Percentiles rank a stretch among this genome's conserved stretches.
phyloP scores from a whole-genome alignment of 495 filamentous ascomycete species.

The Xylaria venustula region DNA sequence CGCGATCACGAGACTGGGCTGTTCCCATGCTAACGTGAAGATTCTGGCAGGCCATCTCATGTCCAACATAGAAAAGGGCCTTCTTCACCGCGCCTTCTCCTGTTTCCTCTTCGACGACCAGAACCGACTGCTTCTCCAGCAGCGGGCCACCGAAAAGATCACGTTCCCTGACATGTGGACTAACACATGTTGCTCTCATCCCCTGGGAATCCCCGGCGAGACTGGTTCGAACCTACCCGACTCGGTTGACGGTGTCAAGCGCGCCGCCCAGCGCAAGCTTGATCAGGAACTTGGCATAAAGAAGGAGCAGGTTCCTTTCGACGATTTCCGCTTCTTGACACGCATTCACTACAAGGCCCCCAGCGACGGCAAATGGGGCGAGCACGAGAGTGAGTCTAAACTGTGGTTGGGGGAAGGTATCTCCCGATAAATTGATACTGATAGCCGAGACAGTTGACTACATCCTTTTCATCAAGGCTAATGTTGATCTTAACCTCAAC shows the following conservation, averaged over 20 bases:
- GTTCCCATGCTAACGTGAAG: constrained; percentile 6
- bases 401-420: not conserved
- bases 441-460: constrained; percentile 75
- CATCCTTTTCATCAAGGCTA: constrained; percentile 95
- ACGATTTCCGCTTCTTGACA: constrained; percentile 91
- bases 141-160: constrained; percentile 95
- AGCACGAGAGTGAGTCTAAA: constrained; percentile 83
- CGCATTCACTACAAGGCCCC: constrained; percentile 98
- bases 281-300: constrained; percentile 94
- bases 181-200: constrained; percentile 99
- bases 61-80: constrained; percentile 93
- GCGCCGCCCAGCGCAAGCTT: constrained; percentile 88
- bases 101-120: constrained; percentile 96
- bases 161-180: constrained; percentile 99
- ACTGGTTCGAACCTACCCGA: constrained; percentile 80
- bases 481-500: constrained; percentile 78
- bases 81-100: constrained; percentile 96
- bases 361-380: constrained; percentile 96
- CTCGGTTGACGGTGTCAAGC: constrained; percentile 79
- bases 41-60: constrained; percentile 80
- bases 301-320: constrained; percentile 82
- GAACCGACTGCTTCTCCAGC: constrained; percentile 86
- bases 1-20: not conserved
- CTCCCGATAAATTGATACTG: constrained; percentile 10
- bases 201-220: constrained; percentile 86